Conservation (phyloP, 306 rosid species). For the Corylus americana region DNA sequence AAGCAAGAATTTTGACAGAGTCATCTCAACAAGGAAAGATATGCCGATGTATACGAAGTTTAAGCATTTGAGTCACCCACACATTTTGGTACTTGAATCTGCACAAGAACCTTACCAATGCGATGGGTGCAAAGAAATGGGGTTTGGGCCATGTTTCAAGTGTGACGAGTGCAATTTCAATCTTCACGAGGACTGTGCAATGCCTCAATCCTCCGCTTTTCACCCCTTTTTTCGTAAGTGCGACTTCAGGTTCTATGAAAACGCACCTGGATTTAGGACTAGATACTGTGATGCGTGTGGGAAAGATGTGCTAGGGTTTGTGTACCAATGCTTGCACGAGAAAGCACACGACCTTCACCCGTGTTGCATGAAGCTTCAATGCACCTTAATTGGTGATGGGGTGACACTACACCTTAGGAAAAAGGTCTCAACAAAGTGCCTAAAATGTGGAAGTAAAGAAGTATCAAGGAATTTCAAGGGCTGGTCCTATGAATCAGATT, state of each 20-base stretch:
- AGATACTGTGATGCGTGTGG: conserved; percentile 51
- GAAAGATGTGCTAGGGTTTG: conserved; percentile 45
- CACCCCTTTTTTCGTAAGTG: conserved; percentile 31
- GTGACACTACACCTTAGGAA: conserved; percentile 20
- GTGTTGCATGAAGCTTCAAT: conserved; percentile 34
- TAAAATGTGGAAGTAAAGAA: conserved; percentile 32
- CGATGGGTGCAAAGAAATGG: conserved; percentile 44
- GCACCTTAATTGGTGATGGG: conserved; percentile 21
- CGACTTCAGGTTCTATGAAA: conserved; percentile 17
- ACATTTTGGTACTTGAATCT: conserved; percentile 16
- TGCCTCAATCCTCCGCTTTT: background rate
- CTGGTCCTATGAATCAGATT: conserved; percentile 41
- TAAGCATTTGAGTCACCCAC: conserved; percentile 35
- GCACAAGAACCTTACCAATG: conserved; percentile 40
- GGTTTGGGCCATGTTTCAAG: conserved; percentile 35
- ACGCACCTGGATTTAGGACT: background rate
- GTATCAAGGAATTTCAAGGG: conserved; percentile 25
- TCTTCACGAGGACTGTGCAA: conserved; percentile 48
- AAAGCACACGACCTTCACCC: conserved; percentile 40
- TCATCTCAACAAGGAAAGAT: background rate
- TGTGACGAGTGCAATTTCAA: conserved; percentile 34
- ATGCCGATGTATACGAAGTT: conserved; percentile 11
- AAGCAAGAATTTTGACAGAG: background rate
- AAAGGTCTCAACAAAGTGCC: conserved; percentile 30
- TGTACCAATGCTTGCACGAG: conserved; percentile 30